These are phyloP conservation scores for Fomitiporia mediterranea DNA, from an alignment of 1,284 basidiomycete species.

Conservation along the genomic window DNA sequence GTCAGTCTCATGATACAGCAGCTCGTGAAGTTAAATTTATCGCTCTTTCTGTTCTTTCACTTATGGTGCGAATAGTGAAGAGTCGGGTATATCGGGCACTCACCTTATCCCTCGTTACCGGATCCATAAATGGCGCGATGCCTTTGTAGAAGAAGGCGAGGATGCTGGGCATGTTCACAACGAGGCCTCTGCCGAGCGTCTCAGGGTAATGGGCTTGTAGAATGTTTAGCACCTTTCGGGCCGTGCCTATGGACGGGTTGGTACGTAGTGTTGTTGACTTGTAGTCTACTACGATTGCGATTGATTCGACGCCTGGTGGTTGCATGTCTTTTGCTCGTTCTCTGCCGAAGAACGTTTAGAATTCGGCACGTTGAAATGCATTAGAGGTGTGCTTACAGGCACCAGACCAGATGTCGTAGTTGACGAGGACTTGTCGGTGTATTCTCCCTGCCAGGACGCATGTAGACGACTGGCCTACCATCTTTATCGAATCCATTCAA, in stretches of 20 bases:
- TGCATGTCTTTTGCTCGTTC: conserved; percentile 84
- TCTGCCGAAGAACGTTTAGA: conserved; percentile 33
- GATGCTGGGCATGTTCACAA: conserved; percentile 77
- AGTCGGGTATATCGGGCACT: conserved; percentile 22
- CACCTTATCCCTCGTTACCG: conserved; percentile 86
- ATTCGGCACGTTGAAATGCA: neutral
- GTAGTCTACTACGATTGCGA: conserved; percentile 83
- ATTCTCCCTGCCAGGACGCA: conserved; percentile 81
- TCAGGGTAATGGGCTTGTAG: conserved; percentile 91
- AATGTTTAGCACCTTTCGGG: conserved; percentile 76
- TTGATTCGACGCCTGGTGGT: conserved; percentile 76
- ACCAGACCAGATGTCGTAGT: conserved; percentile 78
- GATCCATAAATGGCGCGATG: conserved; percentile 85
- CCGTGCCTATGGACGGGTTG: conserved; percentile 76
- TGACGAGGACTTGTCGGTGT: conserved; percentile 73
- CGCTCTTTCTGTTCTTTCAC: too few species aligned
- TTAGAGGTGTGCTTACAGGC: conserved; percentile 53
- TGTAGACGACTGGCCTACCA: conserved; percentile 77
- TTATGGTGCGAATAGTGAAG: too few species aligned
- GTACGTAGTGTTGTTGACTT: conserved; percentile 73
- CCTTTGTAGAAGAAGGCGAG: conserved; percentile 86
- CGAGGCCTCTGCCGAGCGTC: conserved; percentile 80
- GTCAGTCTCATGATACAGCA: neutral
- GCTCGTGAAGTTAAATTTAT: neutral
- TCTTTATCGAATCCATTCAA: conserved; percentile 81